These are phyloP conservation scores for Macrolepiota fuliginosa DNA, from an alignment of 768 basidiomycete genomes.

Conservation along the genomic window DNA sequence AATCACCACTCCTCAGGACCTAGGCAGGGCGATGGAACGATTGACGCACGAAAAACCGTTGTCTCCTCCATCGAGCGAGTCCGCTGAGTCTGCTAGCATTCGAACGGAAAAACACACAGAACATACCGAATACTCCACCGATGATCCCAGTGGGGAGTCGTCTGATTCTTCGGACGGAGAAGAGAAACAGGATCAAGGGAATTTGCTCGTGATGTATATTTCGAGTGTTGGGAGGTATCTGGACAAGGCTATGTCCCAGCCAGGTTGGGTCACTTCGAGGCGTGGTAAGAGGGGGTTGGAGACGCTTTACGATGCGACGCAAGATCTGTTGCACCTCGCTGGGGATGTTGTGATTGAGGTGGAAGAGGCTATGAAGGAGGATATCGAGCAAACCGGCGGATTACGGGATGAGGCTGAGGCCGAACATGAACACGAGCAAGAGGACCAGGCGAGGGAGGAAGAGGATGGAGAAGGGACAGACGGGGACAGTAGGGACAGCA, in stretches of 20 bases:
- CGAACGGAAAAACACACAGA: not conserved
- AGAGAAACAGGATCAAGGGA: not conserved
- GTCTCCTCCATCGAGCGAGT: no score
- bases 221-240: constrained; percentile 20
- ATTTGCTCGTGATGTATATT: constrained; percentile 16
- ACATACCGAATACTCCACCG: not conserved
- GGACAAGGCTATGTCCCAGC: constrained; percentile 21
- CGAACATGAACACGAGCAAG: not conserved
- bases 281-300: constrained; percentile 18
- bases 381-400: not conserved
- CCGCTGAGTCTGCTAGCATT: not conserved
- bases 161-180: not conserved
- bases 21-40: not conserved
- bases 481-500: not conserved
- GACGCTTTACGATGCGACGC: constrained; percentile 20
- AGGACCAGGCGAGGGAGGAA: not conserved
- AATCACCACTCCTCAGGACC: constrained; percentile 15
- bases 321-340: constrained; percentile 20
- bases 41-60: not conserved
- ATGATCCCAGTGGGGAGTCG: not conserved
- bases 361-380: constrained; percentile 5
- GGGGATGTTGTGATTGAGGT: constrained; percentile 18
- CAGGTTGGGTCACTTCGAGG: constrained; percentile 21
- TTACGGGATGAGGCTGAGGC: no score
- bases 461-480: constrained; percentile 6